phyloP scores from a whole-genome alignment of 768 basidiomycete genomes.

The Lactarius evosmus region DNA sequence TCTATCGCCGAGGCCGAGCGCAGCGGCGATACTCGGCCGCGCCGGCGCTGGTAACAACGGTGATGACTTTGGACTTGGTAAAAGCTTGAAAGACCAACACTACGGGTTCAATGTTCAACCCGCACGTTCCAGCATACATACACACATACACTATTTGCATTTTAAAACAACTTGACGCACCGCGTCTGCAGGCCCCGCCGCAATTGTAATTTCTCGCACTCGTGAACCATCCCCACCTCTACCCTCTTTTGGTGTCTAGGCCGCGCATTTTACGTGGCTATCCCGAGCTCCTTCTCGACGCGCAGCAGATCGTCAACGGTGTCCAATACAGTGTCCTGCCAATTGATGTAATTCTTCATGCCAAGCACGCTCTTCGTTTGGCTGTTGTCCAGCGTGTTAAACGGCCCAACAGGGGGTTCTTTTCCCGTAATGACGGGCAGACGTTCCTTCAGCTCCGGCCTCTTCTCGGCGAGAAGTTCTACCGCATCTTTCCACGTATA shows the following conservation, averaged over 20 bases:
- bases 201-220: neutral
- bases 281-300: slow-evolving; percentile 13
- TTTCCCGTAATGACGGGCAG: slow-evolving; percentile 25
- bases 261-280: neutral
- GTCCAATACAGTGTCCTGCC: slow-evolving; percentile 23
- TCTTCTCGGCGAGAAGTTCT: slow-evolving; percentile 26
- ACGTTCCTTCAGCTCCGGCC: slow-evolving; percentile 31
- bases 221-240: neutral
- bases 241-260: neutral
- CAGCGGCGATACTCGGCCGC: no score
- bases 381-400: slow-evolving; percentile 2
- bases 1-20: no score
- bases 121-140: neutral
- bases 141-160: slow-evolving; percentile 12
- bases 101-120: no score
- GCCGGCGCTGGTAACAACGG: no score
- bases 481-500: slow-evolving; percentile 33
- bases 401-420: neutral
- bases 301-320: slow-evolving; percentile 25
- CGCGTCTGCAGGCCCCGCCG: slow-evolving; percentile 6
- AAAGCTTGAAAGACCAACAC: no score
- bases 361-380: slow-evolving; percentile 13
- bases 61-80: no score
- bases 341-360: slow-evolving; percentile 15
- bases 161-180: slow-evolving; percentile 5